Evolutionary conservation across 2,329 filamentous ascomycete species (phyloP), one percentile per base, ranked within the genome.

Genomic region (Daldinia sp.): DNA sequence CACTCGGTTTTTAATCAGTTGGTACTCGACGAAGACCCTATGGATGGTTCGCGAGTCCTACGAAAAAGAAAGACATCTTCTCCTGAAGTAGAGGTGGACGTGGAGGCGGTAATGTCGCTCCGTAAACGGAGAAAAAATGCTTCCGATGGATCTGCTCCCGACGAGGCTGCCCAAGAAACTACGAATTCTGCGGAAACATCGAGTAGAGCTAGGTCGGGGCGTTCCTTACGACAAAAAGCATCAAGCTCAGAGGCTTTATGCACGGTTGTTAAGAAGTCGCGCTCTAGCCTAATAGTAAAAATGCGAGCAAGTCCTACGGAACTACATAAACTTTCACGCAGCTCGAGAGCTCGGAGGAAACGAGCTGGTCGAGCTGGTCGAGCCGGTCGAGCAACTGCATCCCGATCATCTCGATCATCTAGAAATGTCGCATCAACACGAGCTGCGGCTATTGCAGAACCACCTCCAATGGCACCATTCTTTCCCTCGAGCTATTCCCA

Each of bases 51-150:
- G 7, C 89, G 93, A 54, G 86, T 91, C 29, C 80, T 96, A 62
- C 86, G 94, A 63, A 96, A 96, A 78, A 87, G 94, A 55, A 96
- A 94, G 76, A 89, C 92, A 15, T 93, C 92, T 1, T 90, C 91
- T 2, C 81, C 85, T 10, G 88, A 90, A 49, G 81, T 79, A 62
- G 81, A 92, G 66, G 83, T 90, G 66, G 80, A 81, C 10, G 77
- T 79, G 13, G 83, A 90, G 66, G 80, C 80, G 13, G 77, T 79
- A 13, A 77, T 81, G 60, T 79, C 81, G 0, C 73, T 83, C 32
- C 83, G 84, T 63, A 89, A 86, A 74, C 81, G 87, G 30, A 77
- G 82, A 43, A 81, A 81, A 70, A 80, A 83, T 21, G 77, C 78
- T 0, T 79, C 78, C 0, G 80, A 80, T n/a, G 82, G 79, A 30